Base-by-base conservation (phyloP, 805 yeast species). In the Middelhovenomyces tepae region DNA sequence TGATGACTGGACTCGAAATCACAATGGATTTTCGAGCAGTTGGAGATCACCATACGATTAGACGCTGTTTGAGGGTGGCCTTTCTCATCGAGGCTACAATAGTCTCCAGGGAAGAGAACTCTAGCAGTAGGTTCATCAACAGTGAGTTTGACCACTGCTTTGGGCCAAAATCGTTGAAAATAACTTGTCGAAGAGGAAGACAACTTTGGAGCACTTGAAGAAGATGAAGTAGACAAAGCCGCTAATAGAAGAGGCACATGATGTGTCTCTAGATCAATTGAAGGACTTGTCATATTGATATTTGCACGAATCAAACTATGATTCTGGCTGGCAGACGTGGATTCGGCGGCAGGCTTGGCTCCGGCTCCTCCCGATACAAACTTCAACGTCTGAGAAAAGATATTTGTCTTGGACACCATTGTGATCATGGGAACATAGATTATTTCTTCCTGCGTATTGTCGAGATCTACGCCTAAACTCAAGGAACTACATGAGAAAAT, bases 361-460 rank as follows among this genome's bases (percentile, higher is more conserved):
- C n/a, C n/a, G n/a, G n/a, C n/a, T n/a, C n/a, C n/a, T n/a, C n/a
- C n/a, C n/a, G n/a, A n/a, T 6, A 56, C 48, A 28, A 54, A 47
- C 28, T 47, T 50, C 25, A 62, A 35, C 1, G 64, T 53, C 30
- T 54, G 48, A 9, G 59, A 46, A 22, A 59, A 50, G 21, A 55
- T 36, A 33, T 60, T 61, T 1, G 65, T 51, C 9, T 57, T 49
- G 10, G 54, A 47, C 9, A 59, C 38, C 35, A 50, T 35, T 2
- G 62, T 51, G 19, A 59, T 44, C 48, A 61, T 40, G 1, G 67
- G 67, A 3, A 59, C 45, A 34, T 61, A 61, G 5, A 59, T 38
- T 5, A 62, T 36, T 36, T 60, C 64, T 28, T 60, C 65, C 33
- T 53, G 57, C 8, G 43, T 32, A 6, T 39, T 42, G 11, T 36